Percentiles rank a stretch among this genome's conserved stretches.
Conservation (phyloP, 2,329 filamentous ascomycete genomes). For the Penicillium frequentans region DNA sequence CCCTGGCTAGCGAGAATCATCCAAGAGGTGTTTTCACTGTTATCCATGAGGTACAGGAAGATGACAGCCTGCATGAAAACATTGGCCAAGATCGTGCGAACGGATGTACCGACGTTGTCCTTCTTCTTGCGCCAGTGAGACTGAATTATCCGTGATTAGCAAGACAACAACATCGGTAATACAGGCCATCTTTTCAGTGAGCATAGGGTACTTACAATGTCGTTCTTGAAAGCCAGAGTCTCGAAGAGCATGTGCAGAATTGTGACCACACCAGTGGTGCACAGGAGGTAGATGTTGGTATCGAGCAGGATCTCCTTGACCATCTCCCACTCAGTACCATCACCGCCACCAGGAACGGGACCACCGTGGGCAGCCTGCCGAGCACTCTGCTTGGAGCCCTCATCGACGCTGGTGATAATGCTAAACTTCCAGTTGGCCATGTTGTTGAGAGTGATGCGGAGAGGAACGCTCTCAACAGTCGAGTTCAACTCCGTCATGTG, state of each 20-base stretch:
- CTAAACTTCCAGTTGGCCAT: slow-evolving; percentile 87
- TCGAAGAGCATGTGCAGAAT: slow-evolving; percentile 94
- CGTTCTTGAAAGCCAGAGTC: slow-evolving; percentile 92
- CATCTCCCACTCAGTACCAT: slow-evolving; percentile 93
- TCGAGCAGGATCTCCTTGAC: slow-evolving; percentile 94
- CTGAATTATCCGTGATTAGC: slow-evolving; percentile 26
- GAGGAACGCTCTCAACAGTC: slow-evolving; percentile 76
- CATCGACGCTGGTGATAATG: slow-evolving; percentile 78
- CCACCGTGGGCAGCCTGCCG: slow-evolving; percentile 74
- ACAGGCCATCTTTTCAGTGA: not conserved
- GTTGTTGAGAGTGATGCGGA: slow-evolving; percentile 82
- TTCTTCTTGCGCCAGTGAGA: slow-evolving; percentile 99
- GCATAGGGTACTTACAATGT: slow-evolving; percentile 62
- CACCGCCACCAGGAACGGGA: slow-evolving; percentile 72
- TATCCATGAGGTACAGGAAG: slow-evolving; percentile 95
- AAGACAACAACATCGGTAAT: not conserved
- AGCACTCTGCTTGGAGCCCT: slow-evolving; percentile 80
- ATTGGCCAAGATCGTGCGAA: slow-evolving; percentile 93
- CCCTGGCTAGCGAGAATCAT: slow-evolving; percentile 97
- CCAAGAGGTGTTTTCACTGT: slow-evolving; percentile 97
- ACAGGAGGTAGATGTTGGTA: slow-evolving; percentile 88
- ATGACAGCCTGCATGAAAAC: slow-evolving; percentile 97
- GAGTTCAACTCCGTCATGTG: slow-evolving; percentile 93
- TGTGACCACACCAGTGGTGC: slow-evolving; percentile 78
- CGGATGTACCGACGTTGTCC: slow-evolving; percentile 94